Conservation (phyloP, 139 green algal genomes). For the Zygnema circumcarinatum region DNA sequence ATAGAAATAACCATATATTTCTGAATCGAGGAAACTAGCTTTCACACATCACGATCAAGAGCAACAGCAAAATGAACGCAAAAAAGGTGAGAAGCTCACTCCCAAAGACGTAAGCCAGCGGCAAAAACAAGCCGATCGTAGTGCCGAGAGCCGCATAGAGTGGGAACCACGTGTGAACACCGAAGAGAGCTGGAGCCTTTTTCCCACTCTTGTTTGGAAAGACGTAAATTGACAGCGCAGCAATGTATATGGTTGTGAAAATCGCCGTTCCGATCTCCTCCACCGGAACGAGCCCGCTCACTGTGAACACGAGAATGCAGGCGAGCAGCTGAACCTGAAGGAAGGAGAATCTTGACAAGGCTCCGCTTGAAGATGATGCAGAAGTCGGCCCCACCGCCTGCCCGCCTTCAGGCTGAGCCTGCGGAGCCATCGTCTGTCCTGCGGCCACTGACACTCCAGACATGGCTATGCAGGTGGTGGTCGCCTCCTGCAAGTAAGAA, state of each 20-base stretch:
- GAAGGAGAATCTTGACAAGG: constrained; percentile 12
- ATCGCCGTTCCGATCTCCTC: not conserved
- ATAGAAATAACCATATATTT: not conserved
- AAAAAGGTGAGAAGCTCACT: not conserved
- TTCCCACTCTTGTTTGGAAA: constrained; percentile 11
- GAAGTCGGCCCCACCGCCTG: too few species aligned
- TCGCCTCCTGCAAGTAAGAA: too few species aligned
- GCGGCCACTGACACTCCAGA: too few species aligned
- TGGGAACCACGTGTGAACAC: not conserved
- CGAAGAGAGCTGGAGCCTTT: not conserved
- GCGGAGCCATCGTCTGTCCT: too few species aligned
- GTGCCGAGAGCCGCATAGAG: not conserved
- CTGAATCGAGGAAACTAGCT: too few species aligned
- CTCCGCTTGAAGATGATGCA: too few species aligned
- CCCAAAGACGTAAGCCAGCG: not conserved
- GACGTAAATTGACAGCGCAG: not conserved
- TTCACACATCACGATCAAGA: too few species aligned
- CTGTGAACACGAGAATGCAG: not conserved
- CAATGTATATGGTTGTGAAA: not conserved
- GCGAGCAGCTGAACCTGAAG: not conserved
- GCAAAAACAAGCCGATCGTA: constrained; percentile 2
- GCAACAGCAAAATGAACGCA: too few species aligned
- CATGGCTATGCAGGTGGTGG: too few species aligned
- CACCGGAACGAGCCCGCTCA: not conserved
- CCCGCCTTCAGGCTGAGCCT: too few species aligned